Percentiles rank a stretch among this genome's conserved stretches.
Evolutionary conservation across 1,139 yeast genomes (phyloP).

Genomic region (Torulaspora pretoriensis): DNA sequence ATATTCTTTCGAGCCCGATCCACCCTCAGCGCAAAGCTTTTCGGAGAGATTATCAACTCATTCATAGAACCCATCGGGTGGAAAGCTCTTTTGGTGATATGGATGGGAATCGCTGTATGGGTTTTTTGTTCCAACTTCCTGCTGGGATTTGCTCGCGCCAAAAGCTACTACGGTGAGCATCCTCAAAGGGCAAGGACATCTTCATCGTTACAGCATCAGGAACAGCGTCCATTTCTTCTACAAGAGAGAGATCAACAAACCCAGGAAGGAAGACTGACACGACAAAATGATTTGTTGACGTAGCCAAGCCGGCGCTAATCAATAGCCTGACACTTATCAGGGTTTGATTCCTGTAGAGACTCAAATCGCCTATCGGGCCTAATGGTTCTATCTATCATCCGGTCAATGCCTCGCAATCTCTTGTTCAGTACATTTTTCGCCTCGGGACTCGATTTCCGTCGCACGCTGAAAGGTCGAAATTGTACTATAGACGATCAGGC

Average conservation of each 20-base stretch:
- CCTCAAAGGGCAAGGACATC: constrained; percentile 4
- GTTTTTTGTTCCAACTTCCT: constrained; percentile 33
- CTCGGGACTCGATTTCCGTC: constrained; percentile 5
- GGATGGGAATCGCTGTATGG: constrained; percentile 30
- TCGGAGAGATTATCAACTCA: constrained; percentile 78
- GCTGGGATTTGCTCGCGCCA: constrained; percentile 35
- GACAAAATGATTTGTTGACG: not conserved
- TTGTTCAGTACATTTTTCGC: not conserved
- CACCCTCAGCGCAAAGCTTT: constrained; percentile 60
- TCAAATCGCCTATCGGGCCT: too few species aligned
- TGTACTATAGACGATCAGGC: not conserved
- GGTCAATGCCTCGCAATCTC: not conserved
- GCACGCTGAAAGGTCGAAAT: not conserved
- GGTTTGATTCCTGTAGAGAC: not conserved
- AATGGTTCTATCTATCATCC: too few species aligned
- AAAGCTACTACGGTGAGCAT: constrained; percentile 30
- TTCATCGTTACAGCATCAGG: constrained; percentile 5
- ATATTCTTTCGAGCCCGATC: constrained; percentile 71
- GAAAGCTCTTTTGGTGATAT: constrained; percentile 58
- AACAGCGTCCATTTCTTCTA: constrained; percentile 2
- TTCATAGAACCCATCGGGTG: constrained; percentile 71
- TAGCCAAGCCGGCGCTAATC: too few species aligned
- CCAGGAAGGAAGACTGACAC: not conserved
- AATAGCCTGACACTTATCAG: not conserved
- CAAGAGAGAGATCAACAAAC: constrained; percentile 1